Conservation (phyloP, 768 basidiomycete genomes). For the Podaxis rugospora region DNA sequence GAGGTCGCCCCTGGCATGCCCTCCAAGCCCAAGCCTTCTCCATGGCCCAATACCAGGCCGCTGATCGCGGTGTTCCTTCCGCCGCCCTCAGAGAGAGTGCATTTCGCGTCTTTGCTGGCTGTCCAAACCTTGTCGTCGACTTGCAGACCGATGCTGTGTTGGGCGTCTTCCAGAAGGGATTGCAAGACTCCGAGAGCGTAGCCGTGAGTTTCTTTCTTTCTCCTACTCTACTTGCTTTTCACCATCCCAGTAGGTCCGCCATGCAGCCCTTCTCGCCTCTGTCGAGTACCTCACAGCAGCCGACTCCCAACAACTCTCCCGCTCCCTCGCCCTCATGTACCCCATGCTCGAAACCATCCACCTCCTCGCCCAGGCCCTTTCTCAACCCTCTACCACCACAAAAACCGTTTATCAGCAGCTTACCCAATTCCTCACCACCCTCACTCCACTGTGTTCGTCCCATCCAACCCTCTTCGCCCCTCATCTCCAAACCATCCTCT, state of each 20-base stretch:
- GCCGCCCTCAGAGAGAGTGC: conserved; percentile 52
- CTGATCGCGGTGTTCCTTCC: conserved; percentile 9
- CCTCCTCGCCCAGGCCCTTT: conserved; percentile 37
- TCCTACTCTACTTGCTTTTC: conserved; percentile 1
- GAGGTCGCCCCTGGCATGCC: conserved; percentile 80
- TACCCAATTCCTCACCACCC: conserved; percentile 59
- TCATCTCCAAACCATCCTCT: conserved; percentile 62
- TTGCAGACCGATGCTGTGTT: conserved; percentile 69
- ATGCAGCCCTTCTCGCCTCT: conserved; percentile 66
- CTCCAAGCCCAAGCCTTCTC: conserved; percentile 68
- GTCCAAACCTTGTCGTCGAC: conserved; percentile 74
- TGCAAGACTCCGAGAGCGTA: conserved; percentile 62
- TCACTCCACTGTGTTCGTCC: conserved; percentile 67
- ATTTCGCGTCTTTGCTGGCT: conserved; percentile 67
- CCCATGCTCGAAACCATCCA: conserved; percentile 77
- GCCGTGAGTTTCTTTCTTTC: conserved; percentile 35
- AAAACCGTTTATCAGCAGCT: conserved; percentile 42
- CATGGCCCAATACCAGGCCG: conserved; percentile 44
- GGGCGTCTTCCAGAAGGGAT: conserved; percentile 58
- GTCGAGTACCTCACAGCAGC: conserved; percentile 64
- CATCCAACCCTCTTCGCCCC: conserved; percentile 71
- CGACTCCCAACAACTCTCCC: conserved; percentile 57
- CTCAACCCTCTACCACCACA: conserved; percentile 22
- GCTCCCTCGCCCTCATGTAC: conserved; percentile 54
- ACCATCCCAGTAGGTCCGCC: conserved; percentile 50